phyloP scores from a whole-genome alignment of 148 eudicot genomes.

The Salicornia ramosissima region DNA sequence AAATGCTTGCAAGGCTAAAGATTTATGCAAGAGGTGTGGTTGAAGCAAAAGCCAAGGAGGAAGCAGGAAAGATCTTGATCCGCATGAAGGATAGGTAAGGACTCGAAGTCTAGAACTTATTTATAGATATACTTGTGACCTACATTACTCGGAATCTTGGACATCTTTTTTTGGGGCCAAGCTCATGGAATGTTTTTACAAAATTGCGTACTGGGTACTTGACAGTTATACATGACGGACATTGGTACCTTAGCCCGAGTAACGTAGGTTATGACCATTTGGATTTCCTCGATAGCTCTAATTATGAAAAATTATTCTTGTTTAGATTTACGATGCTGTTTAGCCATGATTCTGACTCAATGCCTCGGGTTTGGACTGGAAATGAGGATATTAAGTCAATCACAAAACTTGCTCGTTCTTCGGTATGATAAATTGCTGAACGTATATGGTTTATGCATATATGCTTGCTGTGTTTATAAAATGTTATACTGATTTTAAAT shows the following conservation, averaged over 20 bases:
- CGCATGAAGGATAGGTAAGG: slow-evolving; percentile 93
- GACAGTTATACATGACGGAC: background rate
- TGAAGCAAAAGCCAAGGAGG: slow-evolving; percentile 84
- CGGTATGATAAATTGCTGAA: slow-evolving; percentile 45
- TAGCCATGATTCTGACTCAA: slow-evolving; percentile 90
- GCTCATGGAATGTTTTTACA: too few species aligned
- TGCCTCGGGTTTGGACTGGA: slow-evolving; percentile 99
- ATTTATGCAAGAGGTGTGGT: slow-evolving; percentile 71
- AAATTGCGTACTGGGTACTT: too few species aligned
- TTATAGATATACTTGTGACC: too few species aligned
- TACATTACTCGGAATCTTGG: too few species aligned
- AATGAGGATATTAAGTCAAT: slow-evolving; percentile 92
- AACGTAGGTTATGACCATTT: background rate
- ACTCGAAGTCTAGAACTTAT: too few species aligned
- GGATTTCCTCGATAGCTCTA: slow-evolving; percentile 18
- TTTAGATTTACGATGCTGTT: slow-evolving; percentile 77
- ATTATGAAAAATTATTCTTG: background rate
- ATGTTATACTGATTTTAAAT: background rate
- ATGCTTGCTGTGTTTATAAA: background rate
- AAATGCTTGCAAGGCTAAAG: slow-evolving; percentile 62
- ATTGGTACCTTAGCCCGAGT: too few species aligned
- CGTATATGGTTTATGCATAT: background rate
- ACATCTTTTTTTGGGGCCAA: too few species aligned
- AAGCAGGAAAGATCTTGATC: slow-evolving; percentile 77
- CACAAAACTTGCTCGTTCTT: slow-evolving; percentile 81